phyloP scores from a whole-genome alignment of 2,329 filamentous ascomycete species.

The Sclerotinia nivalis region DNA sequence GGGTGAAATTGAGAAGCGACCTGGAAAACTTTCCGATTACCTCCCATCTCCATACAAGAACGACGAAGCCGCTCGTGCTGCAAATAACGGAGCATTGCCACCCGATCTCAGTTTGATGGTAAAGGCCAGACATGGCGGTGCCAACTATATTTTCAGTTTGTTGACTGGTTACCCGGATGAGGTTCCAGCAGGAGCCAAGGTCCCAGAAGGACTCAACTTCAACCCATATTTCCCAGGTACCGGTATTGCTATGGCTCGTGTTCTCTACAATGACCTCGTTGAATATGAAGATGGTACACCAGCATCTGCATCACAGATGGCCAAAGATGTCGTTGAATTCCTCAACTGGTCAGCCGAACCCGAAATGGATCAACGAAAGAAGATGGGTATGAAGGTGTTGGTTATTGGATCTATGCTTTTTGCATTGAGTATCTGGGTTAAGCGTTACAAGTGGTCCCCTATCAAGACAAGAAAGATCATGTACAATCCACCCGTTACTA shows the following conservation, averaged over 20 bases:
- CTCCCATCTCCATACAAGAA: conserved; percentile 96
- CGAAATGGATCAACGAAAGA: conserved; percentile 99
- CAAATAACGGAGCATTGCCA: conserved; percentile 96
- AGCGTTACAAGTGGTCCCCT: conserved; percentile 99
- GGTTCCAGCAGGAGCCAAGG: conserved; percentile 81
- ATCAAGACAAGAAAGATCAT: conserved; percentile 94
- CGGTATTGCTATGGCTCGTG: conserved; percentile 98
- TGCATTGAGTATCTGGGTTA: conserved; percentile 92
- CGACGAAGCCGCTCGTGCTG: conserved; percentile 95
- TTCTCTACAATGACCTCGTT: conserved; percentile 94
- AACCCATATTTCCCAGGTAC: conserved; percentile 99
- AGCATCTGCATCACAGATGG: conserved; percentile 97
- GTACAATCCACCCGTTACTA: conserved; percentile 68
- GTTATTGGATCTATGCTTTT: conserved; percentile 76
- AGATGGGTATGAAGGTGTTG: conserved; percentile 98
- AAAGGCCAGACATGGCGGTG: conserved; percentile 96
- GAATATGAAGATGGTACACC: conserved; percentile 97
- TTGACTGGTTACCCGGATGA: conserved; percentile 98
- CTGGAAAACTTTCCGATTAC: conserved; percentile 98
- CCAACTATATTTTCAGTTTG: conserved; percentile 97
- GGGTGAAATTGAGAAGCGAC: conserved; percentile 97
- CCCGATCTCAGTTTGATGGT: conserved; percentile 97
- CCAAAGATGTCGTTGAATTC: conserved; percentile 98
- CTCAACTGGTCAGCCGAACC: conserved; percentile 99
- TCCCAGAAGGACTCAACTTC: conserved; percentile 94